Base-by-base conservation (phyloP, 2,329 filamentous ascomycete genomes). In the Penicillium hesseltinei region DNA sequence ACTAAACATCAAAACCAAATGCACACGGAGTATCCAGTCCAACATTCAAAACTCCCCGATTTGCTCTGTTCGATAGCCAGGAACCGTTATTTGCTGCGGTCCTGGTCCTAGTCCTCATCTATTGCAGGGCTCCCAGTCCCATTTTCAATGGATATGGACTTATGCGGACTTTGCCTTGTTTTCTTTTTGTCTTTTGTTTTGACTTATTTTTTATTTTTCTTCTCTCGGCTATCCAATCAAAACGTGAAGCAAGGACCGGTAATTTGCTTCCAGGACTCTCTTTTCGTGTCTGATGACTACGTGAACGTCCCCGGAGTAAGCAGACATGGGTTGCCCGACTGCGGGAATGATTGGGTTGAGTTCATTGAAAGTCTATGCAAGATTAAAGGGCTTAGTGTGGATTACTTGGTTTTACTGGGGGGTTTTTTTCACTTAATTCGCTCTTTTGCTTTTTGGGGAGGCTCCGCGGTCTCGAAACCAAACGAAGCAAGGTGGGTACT, bases 31-130 rank as follows among this genome's bases (percentile, higher is more conserved):
- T 27, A 31, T 8, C 33, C 33, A 36, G 51, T 36, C 11, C 13
- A 5, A 43, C 23, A 29, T 13, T 23, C 45, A 1, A 51, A 64
- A 63, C 59, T 66, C 59, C 54, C 62, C 63, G 63, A 66, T 59
- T 64, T 54, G 60, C 57, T 45, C 54, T 54, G 38, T 25, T 40
- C 49, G 42, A 43, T 33, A 29, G 56, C 54, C 57, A 63, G 62
- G 58, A 61, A 64, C 63, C 64, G 64, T 66, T 66, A 62, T 65
- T 66, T 59, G 53, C 53, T 65, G 64, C 53, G 48, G 57, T 59
- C 54, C 57, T 52, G 36, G 63, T 59, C 57, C 52, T 51, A 36
- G 21, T 57, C 44, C 23, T 17, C 29, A 64, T 64, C 10, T 50
- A 27, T 51, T 47, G 55, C 60, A 64, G 62, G 62, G 50, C 44